Evolutionary conservation across 257 asterid genomes (phyloP).

Genomic region (Solanum infundibuliforme): DNA sequence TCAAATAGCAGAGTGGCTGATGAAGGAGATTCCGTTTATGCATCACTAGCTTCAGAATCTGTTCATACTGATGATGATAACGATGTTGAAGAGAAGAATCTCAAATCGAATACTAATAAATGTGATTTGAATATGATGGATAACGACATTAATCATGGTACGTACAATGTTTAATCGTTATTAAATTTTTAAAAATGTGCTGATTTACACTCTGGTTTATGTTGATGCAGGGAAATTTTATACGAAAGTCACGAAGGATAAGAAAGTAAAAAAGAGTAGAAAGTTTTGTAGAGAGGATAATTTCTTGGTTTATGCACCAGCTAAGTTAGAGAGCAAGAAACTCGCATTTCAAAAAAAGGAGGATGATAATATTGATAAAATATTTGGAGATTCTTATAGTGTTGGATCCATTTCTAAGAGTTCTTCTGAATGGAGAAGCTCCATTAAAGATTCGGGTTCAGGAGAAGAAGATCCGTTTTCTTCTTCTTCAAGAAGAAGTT

Average conservation of each 20-base stretch:
- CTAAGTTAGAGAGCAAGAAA: constrained; percentile 36
- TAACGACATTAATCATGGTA: constrained; percentile 21
- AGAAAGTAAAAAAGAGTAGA: constrained; percentile 5
- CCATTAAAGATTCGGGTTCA: constrained; percentile 51
- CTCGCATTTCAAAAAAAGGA: constrained; percentile 21
- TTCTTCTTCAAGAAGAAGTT: constrained; percentile 77
- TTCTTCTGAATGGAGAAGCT: constrained; percentile 83
- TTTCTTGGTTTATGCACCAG: constrained; percentile 40
- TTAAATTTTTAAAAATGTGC: background rate
- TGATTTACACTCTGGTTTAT: background rate
- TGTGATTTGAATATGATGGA: constrained; percentile 11
- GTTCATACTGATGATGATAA: constrained; percentile 10
- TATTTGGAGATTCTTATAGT: constrained; percentile 54
- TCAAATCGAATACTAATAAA: background rate
- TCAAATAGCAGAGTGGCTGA: background rate
- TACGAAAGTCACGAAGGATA: background rate
- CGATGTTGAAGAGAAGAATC: constrained; percentile 28
- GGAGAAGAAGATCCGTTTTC: constrained; percentile 77
- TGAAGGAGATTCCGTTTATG: constrained; percentile 21
- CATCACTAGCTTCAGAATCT: constrained; percentile 33
- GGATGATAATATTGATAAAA: constrained; percentile 21
- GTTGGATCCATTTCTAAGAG: constrained; percentile 77
- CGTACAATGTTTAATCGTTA: background rate
- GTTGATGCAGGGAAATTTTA: background rate
- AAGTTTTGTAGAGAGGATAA: constrained; percentile 30